Percentiles rank a stretch among this genome's conserved stretches.
phyloP scores from a whole-genome alignment of 768 basidiomycete species.

The Calocera viscosa region DNA sequence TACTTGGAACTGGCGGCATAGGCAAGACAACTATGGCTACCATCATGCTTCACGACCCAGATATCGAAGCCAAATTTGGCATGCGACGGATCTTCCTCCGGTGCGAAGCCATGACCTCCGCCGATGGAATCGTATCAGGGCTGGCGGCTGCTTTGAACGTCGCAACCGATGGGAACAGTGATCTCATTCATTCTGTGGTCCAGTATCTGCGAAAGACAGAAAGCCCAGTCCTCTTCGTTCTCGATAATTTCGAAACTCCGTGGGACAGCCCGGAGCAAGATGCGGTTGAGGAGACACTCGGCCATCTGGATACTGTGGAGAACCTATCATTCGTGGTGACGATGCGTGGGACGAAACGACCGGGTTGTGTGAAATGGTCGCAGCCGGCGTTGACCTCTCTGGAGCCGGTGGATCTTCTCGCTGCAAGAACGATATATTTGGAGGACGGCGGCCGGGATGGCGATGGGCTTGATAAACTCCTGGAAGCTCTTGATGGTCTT shows the following conservation, averaged over 20 bases:
- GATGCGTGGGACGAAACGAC: not conserved
- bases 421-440: not conserved
- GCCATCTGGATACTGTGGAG: not conserved
- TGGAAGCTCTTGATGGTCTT: not conserved
- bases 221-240: too few relatives aligned
- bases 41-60: too few relatives aligned
- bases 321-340: not conserved
- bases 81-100: too few relatives aligned
- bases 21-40: too few relatives aligned
- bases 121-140: too few relatives aligned
- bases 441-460: not conserved
- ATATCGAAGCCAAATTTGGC: too few relatives aligned
- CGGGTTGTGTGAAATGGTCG: not conserved
- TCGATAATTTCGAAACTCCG: not conserved
- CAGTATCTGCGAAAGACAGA: too few relatives aligned
- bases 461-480: not conserved
- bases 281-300: not conserved
- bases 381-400: not conserved
- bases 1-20: too few relatives aligned
- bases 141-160: too few relatives aligned
- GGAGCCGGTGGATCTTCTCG: not conserved
- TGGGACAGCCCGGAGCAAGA: not conserved
- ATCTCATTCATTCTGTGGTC: too few relatives aligned
- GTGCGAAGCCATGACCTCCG: too few relatives aligned
- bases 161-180: too few relatives aligned